Conservation (phyloP, 768 basidiomycete genomes). For the Mycena galopus region DNA sequence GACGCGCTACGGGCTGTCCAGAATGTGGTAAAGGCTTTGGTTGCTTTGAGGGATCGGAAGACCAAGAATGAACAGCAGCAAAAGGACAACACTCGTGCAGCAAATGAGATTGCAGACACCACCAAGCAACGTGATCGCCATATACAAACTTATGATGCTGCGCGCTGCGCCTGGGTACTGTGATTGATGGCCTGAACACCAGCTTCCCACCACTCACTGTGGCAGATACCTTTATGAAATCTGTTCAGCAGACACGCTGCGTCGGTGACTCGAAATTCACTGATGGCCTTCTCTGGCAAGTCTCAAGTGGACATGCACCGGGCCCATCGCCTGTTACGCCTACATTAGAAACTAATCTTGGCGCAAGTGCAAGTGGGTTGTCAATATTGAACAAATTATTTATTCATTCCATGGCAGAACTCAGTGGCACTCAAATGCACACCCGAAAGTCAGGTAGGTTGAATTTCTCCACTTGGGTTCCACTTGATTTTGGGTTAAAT, state of each 20-base stretch:
- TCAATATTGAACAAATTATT: too few species aligned
- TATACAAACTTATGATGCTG: neutral
- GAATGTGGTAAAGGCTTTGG: slow-evolving; percentile 3
- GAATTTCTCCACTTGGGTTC: too few species aligned
- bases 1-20: neutral
- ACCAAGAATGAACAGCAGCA: neutral
- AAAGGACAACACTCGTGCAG: neutral
- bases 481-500: too few species aligned
- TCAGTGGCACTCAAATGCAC: too few species aligned
- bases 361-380: too few species aligned
- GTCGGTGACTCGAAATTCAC: neutral
- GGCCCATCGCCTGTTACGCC: neutral
- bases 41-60: too few species aligned
- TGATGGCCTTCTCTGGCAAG: neutral
- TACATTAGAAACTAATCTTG: neutral
- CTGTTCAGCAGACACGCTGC: too few species aligned
- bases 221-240: too few species aligned
- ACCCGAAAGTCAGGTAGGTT: too few species aligned
- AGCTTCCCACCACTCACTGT: too few species aligned
- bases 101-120: neutral
- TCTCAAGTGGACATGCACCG: neutral
- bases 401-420: too few species aligned
- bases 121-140: neutral
- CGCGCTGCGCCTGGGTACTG: neutral
- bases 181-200: too few species aligned